Evolutionary conservation across 2,329 filamentous ascomycete genomes (phyloP).

Genomic region (Aspergillus arachidicola): DNA sequence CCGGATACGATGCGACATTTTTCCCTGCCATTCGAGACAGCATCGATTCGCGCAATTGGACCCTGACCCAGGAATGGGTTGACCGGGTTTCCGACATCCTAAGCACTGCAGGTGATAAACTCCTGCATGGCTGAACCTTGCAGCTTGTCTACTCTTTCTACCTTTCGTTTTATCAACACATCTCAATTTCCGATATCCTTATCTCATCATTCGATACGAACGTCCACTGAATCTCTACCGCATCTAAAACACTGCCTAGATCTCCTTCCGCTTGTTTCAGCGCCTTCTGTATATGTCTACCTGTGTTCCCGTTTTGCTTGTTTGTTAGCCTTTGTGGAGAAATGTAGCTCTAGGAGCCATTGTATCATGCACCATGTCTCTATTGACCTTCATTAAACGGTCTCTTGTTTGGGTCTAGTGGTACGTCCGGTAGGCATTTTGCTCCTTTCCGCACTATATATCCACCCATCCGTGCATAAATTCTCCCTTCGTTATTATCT

Average conservation of each 20-base stretch:
- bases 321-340: not conserved
- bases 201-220: not conserved
- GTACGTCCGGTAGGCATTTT: not conserved
- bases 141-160: slow-evolving; percentile 9
- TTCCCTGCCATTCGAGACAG: slow-evolving; percentile 88
- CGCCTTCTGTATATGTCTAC: slow-evolving; percentile 3
- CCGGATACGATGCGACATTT: slow-evolving; percentile 65
- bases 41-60: slow-evolving; percentile 72
- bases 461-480: not conserved
- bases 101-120: slow-evolving; percentile 58
- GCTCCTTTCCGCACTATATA: not conserved
- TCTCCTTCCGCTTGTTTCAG: not conserved
- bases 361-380: not conserved
- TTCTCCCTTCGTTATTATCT: not conserved
- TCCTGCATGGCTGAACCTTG: slow-evolving; percentile 39
- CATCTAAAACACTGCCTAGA: not conserved
- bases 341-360: slow-evolving; percentile 1
- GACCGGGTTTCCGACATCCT: slow-evolving; percentile 72
- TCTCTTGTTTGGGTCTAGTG: not conserved
- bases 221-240: not conserved
- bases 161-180: not conserved
- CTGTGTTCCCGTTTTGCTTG: not conserved
- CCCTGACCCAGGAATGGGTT: slow-evolving; percentile 66
- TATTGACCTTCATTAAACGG: not conserved
- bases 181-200: not conserved